Conservation (phyloP, 176 grass and related monocot genomes). For the bread wheat (Triticum aestivum) region IWGSC_CS_RefSeq_v2.1 NC_057810.1:196292151-196292650, state of each 20-base stretch:
- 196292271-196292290: constrained; percentile 14
- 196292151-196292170: neutral
- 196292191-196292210: neutral
- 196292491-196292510: no score
- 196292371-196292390: neutral
- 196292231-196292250: neutral
- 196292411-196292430: neutral
- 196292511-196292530: no score
- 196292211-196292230: neutral
- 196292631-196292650: neutral
- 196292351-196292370: neutral
- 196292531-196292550: neutral
- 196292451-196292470: neutral
- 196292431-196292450: neutral
- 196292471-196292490: no score
- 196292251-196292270: constrained; percentile 8
- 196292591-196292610: constrained; percentile 2
- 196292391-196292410: neutral
- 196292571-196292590: neutral
- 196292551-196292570: neutral
- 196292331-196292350: neutral
- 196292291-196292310: neutral
- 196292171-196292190: neutral
- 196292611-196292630: neutral
- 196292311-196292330: neutral